Base-by-base conservation (phyloP, 352 stramenopile species). In the Pythium rishiriense region DNA sequence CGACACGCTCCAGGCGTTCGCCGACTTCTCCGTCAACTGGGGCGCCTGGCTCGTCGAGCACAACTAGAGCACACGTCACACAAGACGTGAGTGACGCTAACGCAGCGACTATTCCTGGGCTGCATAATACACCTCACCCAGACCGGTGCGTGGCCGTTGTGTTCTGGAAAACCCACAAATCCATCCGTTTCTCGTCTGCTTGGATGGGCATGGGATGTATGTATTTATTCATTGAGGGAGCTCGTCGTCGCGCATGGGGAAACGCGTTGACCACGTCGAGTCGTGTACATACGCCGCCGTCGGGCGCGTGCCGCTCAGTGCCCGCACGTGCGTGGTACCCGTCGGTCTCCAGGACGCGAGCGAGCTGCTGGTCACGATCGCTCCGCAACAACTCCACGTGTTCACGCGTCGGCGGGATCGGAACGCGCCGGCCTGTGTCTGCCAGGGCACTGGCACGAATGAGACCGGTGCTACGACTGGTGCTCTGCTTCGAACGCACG, bases 11-110 rank as follows among this genome's bases (percentile, higher is more conserved):
- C 69, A 84, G 50, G 80, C 83, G 14, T 83, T 78, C 26, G 74
- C 75, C 3, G 83, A 94, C 62, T 92, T 94, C 42, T 70, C 78
- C 1, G 78, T 94, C 12, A 88, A 92, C 63, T 92, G 83, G 83
- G 85, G 66, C 12, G 69, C 88, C 1, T 94, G 85, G 85, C 62
- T 94, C 43, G 53, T 87, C 12, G 70, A 87, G 53, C 70, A 93
- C 66, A 65, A 49, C 42, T 15, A 21, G 17, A n/a, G 14, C 42
- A 26, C 42, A 48, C 42, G 42, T 48, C 42, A n/a, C 42, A 48
- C n/a, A n/a, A n/a, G n/a, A n/a, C n/a, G n/a, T n/a, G n/a, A n/a
- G 31, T 5, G 31, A 35, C 31, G 31, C 5, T 10, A 35, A 7
- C 21, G 3, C 25, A 8, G 49, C 49, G n/a, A n/a, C n/a, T 56